phyloP scores from a whole-genome alignment of 2,329 filamentous ascomycete species.

The Bipolaris cookei region DNA sequence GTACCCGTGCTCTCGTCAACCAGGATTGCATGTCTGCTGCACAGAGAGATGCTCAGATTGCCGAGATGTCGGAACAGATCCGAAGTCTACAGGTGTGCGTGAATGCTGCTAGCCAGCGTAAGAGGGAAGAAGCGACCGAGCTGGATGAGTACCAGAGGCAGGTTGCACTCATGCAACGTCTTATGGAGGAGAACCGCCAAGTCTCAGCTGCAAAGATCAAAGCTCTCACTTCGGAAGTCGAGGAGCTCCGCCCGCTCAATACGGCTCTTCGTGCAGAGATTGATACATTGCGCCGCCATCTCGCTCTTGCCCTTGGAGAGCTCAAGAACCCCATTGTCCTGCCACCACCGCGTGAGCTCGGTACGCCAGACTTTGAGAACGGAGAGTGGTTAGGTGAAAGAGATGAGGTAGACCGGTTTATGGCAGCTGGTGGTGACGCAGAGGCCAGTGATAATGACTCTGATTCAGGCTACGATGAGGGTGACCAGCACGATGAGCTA shows the following conservation, averaged over 20 bases:
- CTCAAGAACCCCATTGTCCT: slow-evolving; percentile 88
- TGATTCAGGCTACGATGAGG: slow-evolving; percentile 65
- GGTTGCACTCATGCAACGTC: slow-evolving; percentile 85
- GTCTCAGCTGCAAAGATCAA: slow-evolving; percentile 94
- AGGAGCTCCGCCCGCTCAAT: slow-evolving; percentile 55
- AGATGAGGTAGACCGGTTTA: slow-evolving; percentile 35
- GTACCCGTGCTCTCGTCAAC: slow-evolving; percentile 92
- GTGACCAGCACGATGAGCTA: slow-evolving; percentile 58
- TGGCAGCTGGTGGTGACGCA: slow-evolving; percentile 38
- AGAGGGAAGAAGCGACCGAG: slow-evolving; percentile 82
- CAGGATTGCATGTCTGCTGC: slow-evolving; percentile 92
- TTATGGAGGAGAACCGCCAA: slow-evolving; percentile 93
- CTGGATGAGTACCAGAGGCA: slow-evolving; percentile 94
- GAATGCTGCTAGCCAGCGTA: slow-evolving; percentile 64
- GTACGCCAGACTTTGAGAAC: slow-evolving; percentile 43
- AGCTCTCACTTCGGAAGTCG: slow-evolving; percentile 66
- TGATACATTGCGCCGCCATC: slow-evolving; percentile 83
- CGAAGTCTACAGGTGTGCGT: slow-evolving; percentile 79
- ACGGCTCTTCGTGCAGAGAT: slow-evolving; percentile 73
- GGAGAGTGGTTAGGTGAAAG: slow-evolving; percentile 37
- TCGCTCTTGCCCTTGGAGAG: slow-evolving; percentile 83
- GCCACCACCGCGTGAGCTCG: slow-evolving; percentile 44
- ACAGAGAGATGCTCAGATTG: slow-evolving; percentile 91
- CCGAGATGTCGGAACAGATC: slow-evolving; percentile 94
- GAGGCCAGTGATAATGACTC: slow-evolving; percentile 48